phyloP scores from a whole-genome alignment of 495 filamentous ascomycete species.

The Aspergillus sparsus region DNA sequence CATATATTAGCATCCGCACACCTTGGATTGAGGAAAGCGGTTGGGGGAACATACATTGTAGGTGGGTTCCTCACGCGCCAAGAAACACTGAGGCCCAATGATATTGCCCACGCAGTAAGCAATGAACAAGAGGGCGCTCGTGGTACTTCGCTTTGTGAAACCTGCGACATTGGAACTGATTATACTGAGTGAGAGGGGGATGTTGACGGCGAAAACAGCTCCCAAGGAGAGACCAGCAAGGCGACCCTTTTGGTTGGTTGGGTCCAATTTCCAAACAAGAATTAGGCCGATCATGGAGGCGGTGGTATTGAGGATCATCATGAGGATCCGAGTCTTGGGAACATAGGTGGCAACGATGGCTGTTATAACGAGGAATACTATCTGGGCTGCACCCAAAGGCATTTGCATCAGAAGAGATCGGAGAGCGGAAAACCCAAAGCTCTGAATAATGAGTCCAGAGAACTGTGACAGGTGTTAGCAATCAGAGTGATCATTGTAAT shows the following conservation, averaged over 20 bases:
- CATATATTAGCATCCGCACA: constrained; percentile 1
- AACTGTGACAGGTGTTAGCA: constrained; percentile 30
- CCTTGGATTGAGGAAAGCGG: background rate
- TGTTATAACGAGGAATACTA: constrained; percentile 39
- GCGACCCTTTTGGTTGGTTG: constrained; percentile 50
- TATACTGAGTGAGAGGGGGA: constrained; percentile 55
- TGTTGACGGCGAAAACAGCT: constrained; percentile 53
- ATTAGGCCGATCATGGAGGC: constrained; percentile 55
- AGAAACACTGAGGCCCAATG: constrained; percentile 42
- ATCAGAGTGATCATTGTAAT: background rate
- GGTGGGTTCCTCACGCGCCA: constrained; percentile 32
- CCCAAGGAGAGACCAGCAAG: constrained; percentile 57
- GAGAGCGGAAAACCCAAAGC: constrained; percentile 42
- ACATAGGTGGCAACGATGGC: constrained; percentile 33
- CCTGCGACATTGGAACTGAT: constrained; percentile 63
- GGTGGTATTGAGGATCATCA: constrained; percentile 37
- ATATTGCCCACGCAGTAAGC: constrained; percentile 39
- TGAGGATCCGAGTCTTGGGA: constrained; percentile 31
- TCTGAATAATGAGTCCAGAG: constrained; percentile 41
- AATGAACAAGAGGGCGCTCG: constrained; percentile 36
- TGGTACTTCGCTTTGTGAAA: constrained; percentile 58
- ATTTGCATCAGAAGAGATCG: constrained; percentile 43
- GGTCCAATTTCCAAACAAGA: constrained; percentile 60
- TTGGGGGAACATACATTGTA: constrained; percentile 29
- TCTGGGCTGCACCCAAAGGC: constrained; percentile 41